phyloP scores from a whole-genome alignment of 192 early-diverging fungal species.

The Allomyces arbusculus region DNA sequence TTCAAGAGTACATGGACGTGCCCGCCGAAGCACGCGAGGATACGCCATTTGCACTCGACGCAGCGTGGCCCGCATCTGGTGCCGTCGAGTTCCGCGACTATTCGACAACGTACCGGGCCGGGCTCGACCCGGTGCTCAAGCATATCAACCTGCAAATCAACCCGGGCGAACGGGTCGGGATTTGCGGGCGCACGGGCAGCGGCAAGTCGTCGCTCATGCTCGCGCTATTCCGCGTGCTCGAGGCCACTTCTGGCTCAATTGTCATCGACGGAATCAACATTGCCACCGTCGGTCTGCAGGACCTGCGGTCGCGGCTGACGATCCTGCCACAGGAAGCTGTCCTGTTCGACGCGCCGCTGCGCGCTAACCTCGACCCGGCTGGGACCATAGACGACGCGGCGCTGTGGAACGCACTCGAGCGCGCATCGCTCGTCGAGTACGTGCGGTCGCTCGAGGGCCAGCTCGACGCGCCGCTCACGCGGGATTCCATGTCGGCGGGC shows the following conservation, averaged over 20 bases:
- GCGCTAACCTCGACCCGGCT: background rate
- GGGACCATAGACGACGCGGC: background rate
- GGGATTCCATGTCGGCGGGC: conserved; percentile 19
- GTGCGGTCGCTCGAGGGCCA: background rate
- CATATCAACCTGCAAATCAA: conserved; percentile 38
- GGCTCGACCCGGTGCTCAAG: conserved; percentile 26
- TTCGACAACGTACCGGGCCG: conserved; percentile 33
- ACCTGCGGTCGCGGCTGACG: conserved; percentile 27
- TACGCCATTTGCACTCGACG: conserved; percentile 9
- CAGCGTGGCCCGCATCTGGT: conserved; percentile 37
- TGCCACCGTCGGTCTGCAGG: conserved; percentile 26
- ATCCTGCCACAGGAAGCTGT: conserved; percentile 60
- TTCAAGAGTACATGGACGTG: conserved; percentile 34
- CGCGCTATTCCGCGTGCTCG: conserved; percentile 36
- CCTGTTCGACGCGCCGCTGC: background rate
- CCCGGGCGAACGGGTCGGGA: conserved; percentile 19
- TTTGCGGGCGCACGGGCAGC: conserved; percentile 27
- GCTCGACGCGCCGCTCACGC: background rate
- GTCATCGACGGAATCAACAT: conserved; percentile 31
- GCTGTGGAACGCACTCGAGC: background rate
- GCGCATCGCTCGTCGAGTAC: background rate
- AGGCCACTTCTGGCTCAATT: conserved; percentile 20
- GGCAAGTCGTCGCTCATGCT: conserved; percentile 39
- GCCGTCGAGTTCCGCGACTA: conserved; percentile 34
- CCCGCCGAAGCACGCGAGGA: conserved; percentile 12